Evolutionary conservation across 2,329 filamentous ascomycete genomes (phyloP).

Genomic region (Ophiocordyceps camponoti-rufipedis): DNA sequence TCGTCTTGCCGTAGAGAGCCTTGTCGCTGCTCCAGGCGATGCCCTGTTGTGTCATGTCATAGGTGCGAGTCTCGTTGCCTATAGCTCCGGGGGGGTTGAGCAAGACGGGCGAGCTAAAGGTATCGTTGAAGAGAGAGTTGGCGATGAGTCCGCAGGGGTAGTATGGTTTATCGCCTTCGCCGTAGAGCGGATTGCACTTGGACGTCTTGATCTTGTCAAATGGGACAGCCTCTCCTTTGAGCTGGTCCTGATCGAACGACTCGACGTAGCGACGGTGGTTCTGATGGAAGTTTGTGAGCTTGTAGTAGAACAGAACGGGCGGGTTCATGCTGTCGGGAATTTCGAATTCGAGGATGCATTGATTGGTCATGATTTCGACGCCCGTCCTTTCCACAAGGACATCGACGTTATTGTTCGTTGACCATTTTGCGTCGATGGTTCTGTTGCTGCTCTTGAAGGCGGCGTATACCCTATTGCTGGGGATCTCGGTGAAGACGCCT

Average conservation of each 20-base stretch:
- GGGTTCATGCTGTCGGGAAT: slow-evolving; percentile 64
- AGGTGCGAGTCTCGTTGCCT: slow-evolving; percentile 27
- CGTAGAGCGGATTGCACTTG: slow-evolving; percentile 57
- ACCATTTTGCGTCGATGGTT: slow-evolving; percentile 22
- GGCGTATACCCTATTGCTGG: slow-evolving; percentile 36
- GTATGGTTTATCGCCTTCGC: slow-evolving; percentile 44
- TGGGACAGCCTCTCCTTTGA: slow-evolving; percentile 49
- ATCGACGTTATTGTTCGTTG: slow-evolving; percentile 19
- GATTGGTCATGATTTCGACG: slow-evolving; percentile 17
- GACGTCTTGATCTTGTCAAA: slow-evolving; percentile 44
- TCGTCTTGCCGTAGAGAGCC: slow-evolving; percentile 54
- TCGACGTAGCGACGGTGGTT: slow-evolving; percentile 94
- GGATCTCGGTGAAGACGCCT: slow-evolving; percentile 29
- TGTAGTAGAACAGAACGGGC: slow-evolving; percentile 86
- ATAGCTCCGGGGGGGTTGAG: slow-evolving; percentile 26
- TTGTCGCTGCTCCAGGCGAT: slow-evolving; percentile 82
- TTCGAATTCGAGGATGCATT: slow-evolving; percentile 62
- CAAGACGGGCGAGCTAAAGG: slow-evolving; percentile 48
- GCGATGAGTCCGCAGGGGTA: slow-evolving; percentile 94
- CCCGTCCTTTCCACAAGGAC: slow-evolving; percentile 11
- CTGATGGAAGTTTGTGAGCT: slow-evolving; percentile 95
- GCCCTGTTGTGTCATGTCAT: slow-evolving; percentile 58
- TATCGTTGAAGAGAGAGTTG: slow-evolving; percentile 95
- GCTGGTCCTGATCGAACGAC: slow-evolving; percentile 67
- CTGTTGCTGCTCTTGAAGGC: slow-evolving; percentile 48